Conservation (phyloP, 805 yeast genomes). For the Wickerhamomyces hampshirensis region DNA sequence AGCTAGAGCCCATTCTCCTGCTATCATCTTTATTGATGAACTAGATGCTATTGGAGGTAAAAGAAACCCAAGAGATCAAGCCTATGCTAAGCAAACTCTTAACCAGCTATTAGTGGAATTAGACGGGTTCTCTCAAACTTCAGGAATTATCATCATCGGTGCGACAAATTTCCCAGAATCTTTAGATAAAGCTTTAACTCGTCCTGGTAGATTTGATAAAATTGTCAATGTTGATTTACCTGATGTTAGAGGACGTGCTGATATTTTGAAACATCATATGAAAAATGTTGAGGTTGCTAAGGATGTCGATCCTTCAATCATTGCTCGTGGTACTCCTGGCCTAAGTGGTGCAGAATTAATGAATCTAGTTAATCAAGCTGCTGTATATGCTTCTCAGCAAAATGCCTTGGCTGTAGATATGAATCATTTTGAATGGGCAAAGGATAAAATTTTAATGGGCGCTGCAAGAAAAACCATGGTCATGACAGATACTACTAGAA, state of each 20-base stretch:
- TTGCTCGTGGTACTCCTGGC: constrained; percentile 98
- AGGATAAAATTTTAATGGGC: constrained; percentile 95
- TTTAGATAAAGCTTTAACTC: constrained; percentile 91
- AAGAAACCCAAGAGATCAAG: constrained; percentile 96
- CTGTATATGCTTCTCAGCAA: constrained; percentile 91
- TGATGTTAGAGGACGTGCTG: constrained; percentile 95
- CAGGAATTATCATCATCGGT: constrained; percentile 93
- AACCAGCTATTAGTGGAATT: constrained; percentile 93
- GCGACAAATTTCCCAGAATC: constrained; percentile 98
- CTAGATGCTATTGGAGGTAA: constrained; percentile 98
- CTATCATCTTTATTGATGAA: constrained; percentile 95
- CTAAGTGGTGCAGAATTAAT: constrained; percentile 96
- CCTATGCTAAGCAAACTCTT: constrained; percentile 94
- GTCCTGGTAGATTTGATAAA: constrained; percentile 98
- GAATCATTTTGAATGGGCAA: constrained; percentile 97
- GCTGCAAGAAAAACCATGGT: constrained; percentile 98
- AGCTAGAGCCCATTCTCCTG: constrained; percentile 94
- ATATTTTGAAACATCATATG: constrained; percentile 87
- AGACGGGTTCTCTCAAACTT: constrained; percentile 90
- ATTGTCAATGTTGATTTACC: constrained; percentile 93
- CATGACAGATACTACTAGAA: constrained; percentile 89
- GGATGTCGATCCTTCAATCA: constrained; percentile 79
- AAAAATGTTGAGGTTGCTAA: constrained; percentile 81
- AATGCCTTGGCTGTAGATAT: constrained; percentile 87
- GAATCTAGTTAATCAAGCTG: constrained; percentile 97